These are phyloP conservation scores for Didymella segeticola DNA, from an alignment of 2,329 filamentous ascomycete species.

Conservation along the genomic window DNA sequence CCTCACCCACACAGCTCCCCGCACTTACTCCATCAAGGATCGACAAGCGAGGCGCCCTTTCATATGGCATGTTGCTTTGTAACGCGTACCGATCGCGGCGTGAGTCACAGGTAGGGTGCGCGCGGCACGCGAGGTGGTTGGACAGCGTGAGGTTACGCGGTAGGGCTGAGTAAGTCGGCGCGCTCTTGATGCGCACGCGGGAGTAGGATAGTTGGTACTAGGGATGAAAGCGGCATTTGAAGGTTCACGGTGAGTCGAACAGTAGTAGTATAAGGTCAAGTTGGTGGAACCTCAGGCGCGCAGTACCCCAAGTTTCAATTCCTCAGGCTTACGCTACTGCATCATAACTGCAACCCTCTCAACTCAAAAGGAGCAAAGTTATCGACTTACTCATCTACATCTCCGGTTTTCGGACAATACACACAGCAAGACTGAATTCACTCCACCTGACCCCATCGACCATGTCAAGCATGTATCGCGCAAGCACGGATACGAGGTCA, in stretches of 20 bases:
- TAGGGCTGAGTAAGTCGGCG: conserved; percentile 2
- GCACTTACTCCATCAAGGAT: conserved; percentile 4
- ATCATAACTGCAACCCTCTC: no score
- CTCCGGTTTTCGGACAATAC: not conserved
- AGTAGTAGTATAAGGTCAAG: not conserved
- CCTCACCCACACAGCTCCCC: not conserved
- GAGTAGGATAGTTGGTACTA: not conserved
- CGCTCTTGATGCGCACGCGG: not conserved
- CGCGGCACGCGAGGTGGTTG: not conserved
- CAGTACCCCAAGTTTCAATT: not conserved
- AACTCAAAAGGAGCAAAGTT: no score
- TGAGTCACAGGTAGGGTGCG: not conserved
- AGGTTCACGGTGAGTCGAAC: not conserved
- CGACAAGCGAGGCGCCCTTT: conserved; percentile 1
- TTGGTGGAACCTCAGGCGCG: not conserved
- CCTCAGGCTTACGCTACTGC: no score
- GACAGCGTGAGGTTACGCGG: not conserved
- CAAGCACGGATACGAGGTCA: not conserved
- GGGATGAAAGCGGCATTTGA: not conserved
- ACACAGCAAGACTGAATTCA: not conserved
- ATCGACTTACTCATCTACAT: no score
- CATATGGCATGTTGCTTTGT: not conserved
- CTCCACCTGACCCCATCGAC: not conserved
- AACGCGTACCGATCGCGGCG: not conserved
- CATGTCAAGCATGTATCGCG: conserved; percentile 8